Evolutionary conservation across 352 stramenopile species (phyloP).

Genomic region (Globisporangium spinosum): DNA sequence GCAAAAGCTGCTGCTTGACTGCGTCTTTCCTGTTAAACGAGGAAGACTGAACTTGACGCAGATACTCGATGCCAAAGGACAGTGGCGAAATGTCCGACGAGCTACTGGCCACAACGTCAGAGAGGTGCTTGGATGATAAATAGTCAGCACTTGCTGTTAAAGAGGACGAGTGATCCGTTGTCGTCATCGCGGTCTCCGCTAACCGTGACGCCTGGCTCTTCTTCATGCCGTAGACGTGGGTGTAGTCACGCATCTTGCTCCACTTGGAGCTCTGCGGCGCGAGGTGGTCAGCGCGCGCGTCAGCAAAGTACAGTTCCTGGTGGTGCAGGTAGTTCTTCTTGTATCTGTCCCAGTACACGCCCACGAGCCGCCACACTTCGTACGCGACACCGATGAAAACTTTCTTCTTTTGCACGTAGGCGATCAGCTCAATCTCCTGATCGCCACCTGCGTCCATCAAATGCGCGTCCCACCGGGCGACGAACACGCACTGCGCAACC

Average conservation of each 20-base stretch:
- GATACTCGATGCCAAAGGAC: conserved; percentile 37
- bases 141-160: conserved; percentile 9
- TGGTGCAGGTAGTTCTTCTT: conserved; percentile 65
- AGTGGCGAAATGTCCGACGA: conserved; percentile 27
- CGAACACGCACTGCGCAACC: conserved; percentile 53
- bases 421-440: conserved; percentile 26
- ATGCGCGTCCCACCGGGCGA: conserved; percentile 47
- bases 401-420: conserved; percentile 35
- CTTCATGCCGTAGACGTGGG: conserved; percentile 60
- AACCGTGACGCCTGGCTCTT: conserved; percentile 31
- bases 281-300: conserved; percentile 15
- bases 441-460: conserved; percentile 14
- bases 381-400: conserved; percentile 38
- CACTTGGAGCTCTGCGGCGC: conserved; percentile 25
- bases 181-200: conserved; percentile 13
- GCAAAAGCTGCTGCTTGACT: conserved; percentile 1
- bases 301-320: conserved; percentile 52
- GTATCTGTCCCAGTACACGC: conserved; percentile 56
- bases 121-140: conserved; percentile 28
- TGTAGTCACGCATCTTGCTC: conserved; percentile 27
- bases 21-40: background rate
- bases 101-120: conserved; percentile 15
- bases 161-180: conserved; percentile 1
- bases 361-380: conserved; percentile 60
- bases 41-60: conserved; percentile 14